phyloP scores from a whole-genome alignment of 106 monocot species.

The Posidonia australis region DNA sequence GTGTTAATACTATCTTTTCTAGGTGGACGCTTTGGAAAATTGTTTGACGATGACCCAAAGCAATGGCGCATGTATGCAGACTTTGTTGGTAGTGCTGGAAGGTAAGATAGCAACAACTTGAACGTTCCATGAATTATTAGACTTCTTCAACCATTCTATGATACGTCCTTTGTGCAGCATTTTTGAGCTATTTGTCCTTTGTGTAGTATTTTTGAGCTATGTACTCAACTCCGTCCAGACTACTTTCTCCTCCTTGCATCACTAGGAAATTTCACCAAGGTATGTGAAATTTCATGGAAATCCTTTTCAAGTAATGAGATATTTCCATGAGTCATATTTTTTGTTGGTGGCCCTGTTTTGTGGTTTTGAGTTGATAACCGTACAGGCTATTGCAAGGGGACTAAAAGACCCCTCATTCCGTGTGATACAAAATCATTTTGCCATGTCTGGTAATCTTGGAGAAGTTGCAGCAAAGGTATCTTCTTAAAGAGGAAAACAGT shows the following conservation, averaged over 20 bases:
- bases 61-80: conserved; percentile 99
- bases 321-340: neutral
- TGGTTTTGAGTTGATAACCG: neutral
- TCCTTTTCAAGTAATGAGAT: neutral
- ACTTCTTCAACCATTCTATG: neutral
- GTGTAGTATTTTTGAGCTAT: conserved; percentile 88
- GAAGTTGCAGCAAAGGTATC: conserved; percentile 92
- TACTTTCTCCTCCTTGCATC: conserved; percentile 91
- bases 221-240: conserved; percentile 66
- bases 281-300: conserved; percentile 17
- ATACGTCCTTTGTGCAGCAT: conserved; percentile 52
- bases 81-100: conserved; percentile 95
- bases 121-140: neutral
- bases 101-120: conserved; percentile 21
- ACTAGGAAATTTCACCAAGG: conserved; percentile 84
- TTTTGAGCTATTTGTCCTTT: neutral
- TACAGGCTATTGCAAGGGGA: conserved; percentile 74
- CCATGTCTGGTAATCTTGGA: conserved; percentile 76
- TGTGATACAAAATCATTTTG: conserved; percentile 96
- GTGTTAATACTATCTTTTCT: conserved; percentile 9
- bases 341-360: neutral
- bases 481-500: too few species aligned
- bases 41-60: conserved; percentile 97
- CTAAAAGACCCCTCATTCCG: conserved; percentile 90
- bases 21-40: conserved; percentile 84